Evolutionary conservation across 495 filamentous ascomycete species (phyloP).

Genomic region (Penicillium ucsense): DNA sequence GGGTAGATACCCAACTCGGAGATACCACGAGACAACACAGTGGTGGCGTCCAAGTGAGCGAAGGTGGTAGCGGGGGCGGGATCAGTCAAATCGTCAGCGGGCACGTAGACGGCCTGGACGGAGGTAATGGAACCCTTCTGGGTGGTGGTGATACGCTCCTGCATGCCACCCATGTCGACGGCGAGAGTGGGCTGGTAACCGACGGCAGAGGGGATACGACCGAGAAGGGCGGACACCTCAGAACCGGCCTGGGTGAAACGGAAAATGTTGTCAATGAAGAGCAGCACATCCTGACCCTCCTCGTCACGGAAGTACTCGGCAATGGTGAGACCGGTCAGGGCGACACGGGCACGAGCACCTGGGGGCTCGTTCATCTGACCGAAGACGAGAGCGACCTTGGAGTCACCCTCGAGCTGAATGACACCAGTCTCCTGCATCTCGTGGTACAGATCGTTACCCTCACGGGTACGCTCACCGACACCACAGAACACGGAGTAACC

Average conservation of each 20-base stretch:
- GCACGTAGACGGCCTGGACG: constrained; percentile 99
- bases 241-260: constrained; percentile 99
- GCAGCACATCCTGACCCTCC: constrained; percentile 97
- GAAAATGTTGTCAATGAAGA: constrained; percentile 99
- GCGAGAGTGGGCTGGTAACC: constrained; percentile 99
- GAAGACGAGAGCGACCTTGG: constrained; percentile 98
- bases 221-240: constrained; percentile 97
- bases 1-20: constrained; percentile 99
- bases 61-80: constrained; percentile 99
- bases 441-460: constrained; percentile 99
- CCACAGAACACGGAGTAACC: constrained; percentile 99
- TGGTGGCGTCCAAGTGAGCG: constrained; percentile 99
- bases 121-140: constrained; percentile 99
- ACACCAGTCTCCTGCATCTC: constrained; percentile 99
- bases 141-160: constrained; percentile 99
- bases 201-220: constrained; percentile 99
- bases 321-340: constrained; percentile 83
- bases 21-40: constrained; percentile 99
- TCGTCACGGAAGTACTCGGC: constrained; percentile 97
- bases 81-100: constrained; percentile 99
- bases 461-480: constrained; percentile 99
- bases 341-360: constrained; percentile 98
- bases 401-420: constrained; percentile 98
- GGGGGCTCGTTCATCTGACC: constrained; percentile 99
- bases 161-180: constrained; percentile 99